Percentiles rank a stretch among this genome's conserved stretches.
These are phyloP conservation scores for Coemansia sp. DNA, from an alignment of 192 early-diverging fungal species.

Conservation along the genomic window DNA sequence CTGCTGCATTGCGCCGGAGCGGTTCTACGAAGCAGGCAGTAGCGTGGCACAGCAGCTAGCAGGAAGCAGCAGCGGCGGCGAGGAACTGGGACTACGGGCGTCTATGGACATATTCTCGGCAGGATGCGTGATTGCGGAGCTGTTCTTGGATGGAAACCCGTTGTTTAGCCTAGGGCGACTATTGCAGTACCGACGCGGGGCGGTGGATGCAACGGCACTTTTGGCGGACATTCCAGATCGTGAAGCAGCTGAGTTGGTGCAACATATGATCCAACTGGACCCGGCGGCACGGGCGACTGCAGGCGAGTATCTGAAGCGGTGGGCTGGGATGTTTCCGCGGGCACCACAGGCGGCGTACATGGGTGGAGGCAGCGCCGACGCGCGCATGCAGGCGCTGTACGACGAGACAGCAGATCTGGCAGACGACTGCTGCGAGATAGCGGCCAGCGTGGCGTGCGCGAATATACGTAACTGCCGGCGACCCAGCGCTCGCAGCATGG, in stretches of 20 bases:
- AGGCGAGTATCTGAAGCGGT: slow-evolving; percentile 71
- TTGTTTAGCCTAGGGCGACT: slow-evolving; percentile 91
- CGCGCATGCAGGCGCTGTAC: slow-evolving; percentile 36
- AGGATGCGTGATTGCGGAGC: slow-evolving; percentile 89
- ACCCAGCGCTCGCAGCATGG: slow-evolving; percentile 42
- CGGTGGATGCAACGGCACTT: slow-evolving; percentile 59
- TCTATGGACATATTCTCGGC: slow-evolving; percentile 96
- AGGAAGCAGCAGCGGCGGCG: slow-evolving; percentile 6
- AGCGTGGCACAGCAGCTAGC: slow-evolving; percentile 25
- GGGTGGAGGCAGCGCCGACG: slow-evolving; percentile 34
- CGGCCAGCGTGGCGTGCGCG: slow-evolving; percentile 38
- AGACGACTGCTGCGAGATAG: slow-evolving; percentile 40
- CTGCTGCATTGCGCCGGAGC: slow-evolving; percentile 95
- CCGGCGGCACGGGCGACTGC: slow-evolving; percentile 72
- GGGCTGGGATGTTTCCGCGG: slow-evolving; percentile 55
- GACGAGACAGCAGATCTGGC: slow-evolving; percentile 20
- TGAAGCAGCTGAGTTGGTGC: slow-evolving; percentile 73
- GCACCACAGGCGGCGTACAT: slow-evolving; percentile 45
- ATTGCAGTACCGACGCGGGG: slow-evolving; percentile 81
- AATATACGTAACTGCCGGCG: slow-evolving; percentile 45
- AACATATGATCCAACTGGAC: slow-evolving; percentile 86
- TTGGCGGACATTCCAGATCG: slow-evolving; percentile 82
- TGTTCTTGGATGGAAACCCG: slow-evolving; percentile 90
- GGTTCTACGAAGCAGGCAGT: slow-evolving; percentile 78
- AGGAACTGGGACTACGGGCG: slow-evolving; percentile 57